Evolutionary conservation across 1,284 basidiomycete species (phyloP), one percentile per base, ranked within the genome.

Genomic region (Rhodotorula sp.): DNA sequence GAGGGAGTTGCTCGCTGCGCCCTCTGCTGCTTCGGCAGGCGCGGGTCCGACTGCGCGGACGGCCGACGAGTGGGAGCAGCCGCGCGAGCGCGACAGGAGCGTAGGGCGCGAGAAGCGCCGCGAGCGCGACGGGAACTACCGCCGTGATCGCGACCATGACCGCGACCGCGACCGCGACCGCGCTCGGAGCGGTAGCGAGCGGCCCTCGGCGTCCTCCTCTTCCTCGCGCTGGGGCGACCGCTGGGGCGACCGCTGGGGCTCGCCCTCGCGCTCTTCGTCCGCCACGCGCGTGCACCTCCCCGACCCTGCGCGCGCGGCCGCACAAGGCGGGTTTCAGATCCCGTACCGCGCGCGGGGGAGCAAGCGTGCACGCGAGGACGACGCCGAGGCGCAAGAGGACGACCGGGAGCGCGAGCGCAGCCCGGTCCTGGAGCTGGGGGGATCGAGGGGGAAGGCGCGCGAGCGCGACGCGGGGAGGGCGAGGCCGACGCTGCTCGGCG

Each of bases 61-160:
- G 27, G 50, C 25, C 15, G 55, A 57, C 36, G 36, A 39, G 36
- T 36, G 55, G 55, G 36, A 39, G 21, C 9, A 21, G 32, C 21
- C 36, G 8, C 37, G 37, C 36, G 55, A 56, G 22, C 22, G 36
- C 8, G 56, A n/a, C 3, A 37, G 36, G 56, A n/a, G n/a, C n/a
- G n/a, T n/a, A n/a, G 36, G 1, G 9, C 3, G 27, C n/a, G n/a
- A 21, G 32, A 15, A 32, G 4, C 3, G 41, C 76, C 79, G 53
- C 82, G 60, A 83, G 36, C 76, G 81, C 12, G 78, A 78, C 6
- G 48, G 74, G 51, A 84, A 85, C 48, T 77, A 83, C 21, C 29
- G n/a, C 27, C 36, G 50, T 32, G 58, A 46, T 7, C 48, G n/a
- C 41, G 48, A 67, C 12, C 44, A 53, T 12, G 60, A 57, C 5